phyloP scores from a whole-genome alignment of 176 grass and related monocot species.

The Neostapfia colusana region DNA sequence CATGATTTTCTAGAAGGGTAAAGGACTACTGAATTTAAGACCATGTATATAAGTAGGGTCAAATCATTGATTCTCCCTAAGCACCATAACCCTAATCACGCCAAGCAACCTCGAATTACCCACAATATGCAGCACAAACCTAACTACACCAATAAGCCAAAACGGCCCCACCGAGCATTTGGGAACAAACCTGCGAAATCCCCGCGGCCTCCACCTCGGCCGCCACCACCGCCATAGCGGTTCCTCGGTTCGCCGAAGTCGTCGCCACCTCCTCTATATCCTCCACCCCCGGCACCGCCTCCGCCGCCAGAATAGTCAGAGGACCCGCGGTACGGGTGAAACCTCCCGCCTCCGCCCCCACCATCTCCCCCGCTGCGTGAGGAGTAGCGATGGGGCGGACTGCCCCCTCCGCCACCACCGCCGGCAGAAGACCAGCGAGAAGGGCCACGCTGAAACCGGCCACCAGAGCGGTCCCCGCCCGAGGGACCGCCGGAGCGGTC shows the following conservation, averaged over 20 bases:
- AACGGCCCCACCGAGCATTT: background rate
- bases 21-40: background rate
- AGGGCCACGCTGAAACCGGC: constrained; percentile 45
- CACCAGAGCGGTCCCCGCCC: constrained; percentile 40
- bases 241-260: constrained; percentile 47
- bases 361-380: constrained; percentile 30
- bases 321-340: constrained; percentile 56
- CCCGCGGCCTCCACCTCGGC: constrained; percentile 39
- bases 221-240: constrained; percentile 23
- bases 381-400: constrained; percentile 44
- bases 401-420: constrained; percentile 37
- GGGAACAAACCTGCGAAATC: constrained; percentile 47
- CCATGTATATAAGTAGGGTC: background rate
- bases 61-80: background rate
- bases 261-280: constrained; percentile 40
- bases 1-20: background rate
- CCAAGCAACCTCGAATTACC: background rate
- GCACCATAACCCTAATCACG: background rate
- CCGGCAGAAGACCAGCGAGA: constrained; percentile 39
- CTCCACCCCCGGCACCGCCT: constrained; percentile 45
- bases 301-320: constrained; percentile 41
- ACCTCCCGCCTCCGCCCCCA: constrained; percentile 44
- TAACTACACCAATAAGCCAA: background rate
- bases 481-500: constrained; percentile 50
- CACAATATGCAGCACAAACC: constrained; percentile 5